A percentile compares a stretch with the other conserved stretches of the same genome.
These are phyloP conservation scores for Mycocentrospora acerina DNA, from an alignment of 2,329 filamentous ascomycete genomes.

Conservation along the genomic window DNA sequence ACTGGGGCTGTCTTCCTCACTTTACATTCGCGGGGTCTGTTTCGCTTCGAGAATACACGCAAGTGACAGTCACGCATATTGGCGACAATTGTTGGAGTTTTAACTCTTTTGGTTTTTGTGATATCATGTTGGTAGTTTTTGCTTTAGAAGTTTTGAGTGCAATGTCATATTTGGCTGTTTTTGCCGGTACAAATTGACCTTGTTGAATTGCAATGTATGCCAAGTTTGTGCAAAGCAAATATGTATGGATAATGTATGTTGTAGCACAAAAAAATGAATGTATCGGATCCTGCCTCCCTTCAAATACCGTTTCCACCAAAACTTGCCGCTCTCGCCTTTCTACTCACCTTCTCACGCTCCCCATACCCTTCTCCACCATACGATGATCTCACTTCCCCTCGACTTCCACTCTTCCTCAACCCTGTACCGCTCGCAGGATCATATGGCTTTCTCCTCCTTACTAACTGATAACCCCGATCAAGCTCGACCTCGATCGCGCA, in stretches of 20 bases:
- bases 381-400: slow-evolving; percentile 17
- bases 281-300: neutral
- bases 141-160: no score
- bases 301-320: slow-evolving; percentile 21
- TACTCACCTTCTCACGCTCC: slow-evolving; percentile 8
- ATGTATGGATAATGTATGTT: neutral
- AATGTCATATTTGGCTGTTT: no score
- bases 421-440: slow-evolving; percentile 27
- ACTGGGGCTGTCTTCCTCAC: no score
- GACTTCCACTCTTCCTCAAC: slow-evolving; percentile 27
- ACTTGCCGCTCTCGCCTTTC: slow-evolving; percentile 29
- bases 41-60: no score
- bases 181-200: no score
- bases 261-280: neutral
- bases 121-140: no score
- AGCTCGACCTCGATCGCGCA: slow-evolving; percentile 87
- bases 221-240: no score
- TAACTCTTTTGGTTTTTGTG: no score
- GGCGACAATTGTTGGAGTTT: no score
- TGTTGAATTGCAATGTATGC: no score
- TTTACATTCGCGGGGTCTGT: no score
- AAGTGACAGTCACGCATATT: no score
- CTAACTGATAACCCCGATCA: slow-evolving; percentile 79
- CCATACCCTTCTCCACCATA: slow-evolving; percentile 12
- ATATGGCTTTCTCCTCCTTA: slow-evolving; percentile 57